Percentiles rank a stretch among this genome's conserved stretches.
Conservation (phyloP, 148 eudicot species). For the Pouteria glomerata region DNA sequence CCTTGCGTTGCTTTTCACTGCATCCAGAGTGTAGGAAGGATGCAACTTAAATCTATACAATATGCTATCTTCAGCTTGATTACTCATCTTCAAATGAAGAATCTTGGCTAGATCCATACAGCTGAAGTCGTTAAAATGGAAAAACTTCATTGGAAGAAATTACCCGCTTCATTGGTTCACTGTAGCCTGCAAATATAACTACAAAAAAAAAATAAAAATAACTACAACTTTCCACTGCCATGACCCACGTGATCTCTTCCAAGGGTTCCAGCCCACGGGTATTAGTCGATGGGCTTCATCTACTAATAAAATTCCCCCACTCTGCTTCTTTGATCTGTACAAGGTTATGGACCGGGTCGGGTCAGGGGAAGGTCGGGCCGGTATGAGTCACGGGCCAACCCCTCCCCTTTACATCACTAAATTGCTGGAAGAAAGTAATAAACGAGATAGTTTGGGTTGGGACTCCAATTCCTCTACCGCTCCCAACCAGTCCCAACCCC, state of each 20-base stretch:
- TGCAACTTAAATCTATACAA: constrained; percentile 84
- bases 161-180: constrained; percentile 98
- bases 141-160: constrained; percentile 88
- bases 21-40: constrained; percentile 55
- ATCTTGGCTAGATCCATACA: constrained; percentile 69
- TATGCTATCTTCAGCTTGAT: constrained; percentile 56
- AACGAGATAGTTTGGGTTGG: too few species aligned
- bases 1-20: constrained; percentile 66
- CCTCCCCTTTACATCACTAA: too few species aligned
- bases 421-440: too few species aligned
- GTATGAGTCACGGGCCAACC: too few species aligned
- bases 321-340: constrained; percentile 92
- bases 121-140: constrained; percentile 74
- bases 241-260: constrained; percentile 97
- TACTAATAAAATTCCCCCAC: constrained; percentile 94
- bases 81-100: constrained; percentile 68
- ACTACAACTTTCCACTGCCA: constrained; percentile 95
- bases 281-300: constrained; percentile 96
- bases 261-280: constrained; percentile 91
- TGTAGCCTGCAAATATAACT: constrained; percentile 93
- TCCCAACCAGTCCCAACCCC: too few species aligned
- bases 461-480: too few species aligned
- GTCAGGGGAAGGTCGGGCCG: too few species aligned
- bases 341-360: too few species aligned
- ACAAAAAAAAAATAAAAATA: too few species aligned